These are phyloP conservation scores for Metarhizium robertsii DNA, from an alignment of 2,329 filamentous ascomycete genomes.

Conservation along the genomic window DNA sequence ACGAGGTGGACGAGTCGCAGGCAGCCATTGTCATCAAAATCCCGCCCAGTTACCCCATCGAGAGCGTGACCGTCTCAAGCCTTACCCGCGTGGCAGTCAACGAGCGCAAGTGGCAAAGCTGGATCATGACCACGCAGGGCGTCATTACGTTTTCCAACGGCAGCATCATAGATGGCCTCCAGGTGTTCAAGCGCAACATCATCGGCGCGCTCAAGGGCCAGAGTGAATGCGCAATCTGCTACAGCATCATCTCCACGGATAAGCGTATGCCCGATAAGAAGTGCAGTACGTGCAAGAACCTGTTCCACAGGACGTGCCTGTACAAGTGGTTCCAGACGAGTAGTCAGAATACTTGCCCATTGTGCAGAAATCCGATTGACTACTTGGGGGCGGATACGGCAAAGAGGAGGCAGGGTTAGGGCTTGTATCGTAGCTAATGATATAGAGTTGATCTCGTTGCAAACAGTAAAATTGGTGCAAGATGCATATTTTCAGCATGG, in stretches of 20 bases:
- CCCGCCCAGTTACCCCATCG: slow-evolving; percentile 73
- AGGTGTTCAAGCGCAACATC: slow-evolving; percentile 80
- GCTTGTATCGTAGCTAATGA: background rate
- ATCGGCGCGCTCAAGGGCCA: slow-evolving; percentile 84
- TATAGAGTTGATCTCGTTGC: too few species aligned
- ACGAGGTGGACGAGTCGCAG: slow-evolving; percentile 78
- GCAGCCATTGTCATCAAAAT: slow-evolving; percentile 77
- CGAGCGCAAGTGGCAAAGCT: slow-evolving; percentile 86
- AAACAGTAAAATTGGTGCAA: too few species aligned
- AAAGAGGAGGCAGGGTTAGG: slow-evolving; percentile 23
- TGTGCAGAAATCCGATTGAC: slow-evolving; percentile 83
- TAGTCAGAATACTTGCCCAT: slow-evolving; percentile 81
- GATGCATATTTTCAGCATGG: too few species aligned
- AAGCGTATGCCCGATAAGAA: slow-evolving; percentile 86
- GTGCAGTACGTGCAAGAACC: slow-evolving; percentile 86
- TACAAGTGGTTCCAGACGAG: slow-evolving; percentile 97
- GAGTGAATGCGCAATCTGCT: slow-evolving; percentile 93
- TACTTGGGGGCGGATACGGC: slow-evolving; percentile 36
- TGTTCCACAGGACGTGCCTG: slow-evolving; percentile 82
- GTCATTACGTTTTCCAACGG: slow-evolving; percentile 92
- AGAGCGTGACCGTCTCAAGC: slow-evolving; percentile 65
- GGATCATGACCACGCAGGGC: slow-evolving; percentile 80
- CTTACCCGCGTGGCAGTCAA: slow-evolving; percentile 78
- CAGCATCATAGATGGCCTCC: slow-evolving; percentile 76
- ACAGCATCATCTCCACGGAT: slow-evolving; percentile 83